Evolutionary conservation across 2,329 filamentous ascomycete genomes (phyloP).

Genomic region (Fusarium sp.): DNA sequence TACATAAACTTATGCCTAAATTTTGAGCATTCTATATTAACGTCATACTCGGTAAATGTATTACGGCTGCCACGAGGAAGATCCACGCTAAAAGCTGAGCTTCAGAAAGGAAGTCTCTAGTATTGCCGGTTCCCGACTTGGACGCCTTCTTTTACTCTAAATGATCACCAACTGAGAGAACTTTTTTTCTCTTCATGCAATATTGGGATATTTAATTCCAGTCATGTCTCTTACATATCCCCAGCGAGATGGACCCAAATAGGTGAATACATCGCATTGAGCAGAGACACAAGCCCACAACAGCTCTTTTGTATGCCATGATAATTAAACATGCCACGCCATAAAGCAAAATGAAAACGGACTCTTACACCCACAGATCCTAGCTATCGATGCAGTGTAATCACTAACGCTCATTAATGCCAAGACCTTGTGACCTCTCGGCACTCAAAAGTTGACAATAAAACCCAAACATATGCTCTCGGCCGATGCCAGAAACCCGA

Average conservation of each 20-base stretch:
- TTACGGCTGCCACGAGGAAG: background rate
- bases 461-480: conserved; percentile 5
- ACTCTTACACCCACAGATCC: conserved; percentile 1
- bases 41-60: background rate
- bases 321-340: background rate
- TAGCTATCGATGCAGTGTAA: background rate
- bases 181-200: no score
- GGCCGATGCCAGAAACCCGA: conserved; percentile 18
- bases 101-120: background rate
- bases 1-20: background rate
- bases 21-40: background rate
- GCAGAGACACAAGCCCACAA: background rate
- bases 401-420: background rate
- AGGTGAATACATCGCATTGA: background rate
- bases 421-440: conserved; percentile 1
- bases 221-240: background rate
- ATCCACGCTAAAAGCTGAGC: background rate
- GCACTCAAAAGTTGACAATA: conserved; percentile 7
- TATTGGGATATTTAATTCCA: background rate
- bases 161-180: background rate
- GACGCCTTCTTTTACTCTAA: background rate
- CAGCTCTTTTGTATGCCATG: background rate
- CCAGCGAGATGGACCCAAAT: background rate
- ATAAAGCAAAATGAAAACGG: background rate
- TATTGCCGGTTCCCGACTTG: conserved; percentile 3